Evolutionary conservation across 1,139 yeast genomes (phyloP).

Genomic region (Saccharomyces pastorianus): DNA sequence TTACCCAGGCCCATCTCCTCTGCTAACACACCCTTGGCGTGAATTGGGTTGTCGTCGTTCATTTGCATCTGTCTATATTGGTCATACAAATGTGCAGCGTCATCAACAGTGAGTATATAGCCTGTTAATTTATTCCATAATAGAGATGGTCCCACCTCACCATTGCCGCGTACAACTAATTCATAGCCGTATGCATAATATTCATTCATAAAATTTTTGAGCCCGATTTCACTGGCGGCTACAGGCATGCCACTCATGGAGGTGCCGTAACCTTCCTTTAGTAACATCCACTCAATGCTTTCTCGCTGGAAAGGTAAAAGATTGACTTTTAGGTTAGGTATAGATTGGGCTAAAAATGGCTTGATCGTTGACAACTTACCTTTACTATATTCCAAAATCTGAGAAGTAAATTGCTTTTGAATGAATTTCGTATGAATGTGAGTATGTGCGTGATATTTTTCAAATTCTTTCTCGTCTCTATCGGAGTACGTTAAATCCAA

Average conservation of each 20-base stretch:
- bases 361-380: constrained; percentile 5
- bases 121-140: constrained; percentile 31
- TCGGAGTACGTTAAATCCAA: background rate
- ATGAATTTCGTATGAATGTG: constrained; percentile 12
- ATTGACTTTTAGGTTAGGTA: constrained; percentile 12
- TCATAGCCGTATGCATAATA: constrained; percentile 26
- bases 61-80: background rate
- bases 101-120: constrained; percentile 15
- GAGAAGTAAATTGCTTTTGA: constrained; percentile 21
- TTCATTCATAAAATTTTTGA: constrained; percentile 18
- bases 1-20: constrained; percentile 98
- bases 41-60: background rate
- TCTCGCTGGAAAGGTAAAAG: constrained; percentile 28
- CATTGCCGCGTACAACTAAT: constrained; percentile 5
- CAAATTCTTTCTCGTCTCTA: background rate
- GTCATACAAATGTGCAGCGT: constrained; percentile 6
- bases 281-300: constrained; percentile 30
- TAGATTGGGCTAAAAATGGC: background rate
- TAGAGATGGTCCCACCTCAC: background rate
- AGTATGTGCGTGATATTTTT: background rate
- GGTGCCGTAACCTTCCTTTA: constrained; percentile 17
- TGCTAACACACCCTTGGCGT: constrained; percentile 63
- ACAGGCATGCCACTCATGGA: background rate
- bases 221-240: background rate
- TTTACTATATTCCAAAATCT: constrained; percentile 18